phyloP scores from a whole-genome alignment of 108 stramenopile species.

The Cyclotella sp. region DNA sequence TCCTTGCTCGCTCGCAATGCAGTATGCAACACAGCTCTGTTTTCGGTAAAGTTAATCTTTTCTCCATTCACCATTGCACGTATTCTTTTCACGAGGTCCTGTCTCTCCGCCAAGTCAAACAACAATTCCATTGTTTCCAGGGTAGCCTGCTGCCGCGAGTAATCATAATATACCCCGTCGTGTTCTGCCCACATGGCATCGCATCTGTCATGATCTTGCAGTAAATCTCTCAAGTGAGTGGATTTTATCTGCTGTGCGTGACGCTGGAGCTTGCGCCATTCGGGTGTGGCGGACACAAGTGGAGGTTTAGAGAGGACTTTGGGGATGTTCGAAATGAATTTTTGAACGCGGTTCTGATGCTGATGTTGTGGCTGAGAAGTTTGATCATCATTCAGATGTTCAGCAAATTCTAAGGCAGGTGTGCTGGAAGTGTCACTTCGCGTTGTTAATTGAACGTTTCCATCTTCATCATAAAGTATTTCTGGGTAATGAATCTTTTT shows the following conservation, averaged over 20 bases:
- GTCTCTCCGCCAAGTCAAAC: slow-evolving; percentile 74
- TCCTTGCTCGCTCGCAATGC: slow-evolving; percentile 89
- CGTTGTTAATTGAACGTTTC: slow-evolving; percentile 6
- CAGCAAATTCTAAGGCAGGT: slow-evolving; percentile 3
- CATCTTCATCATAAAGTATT: slow-evolving; percentile 14
- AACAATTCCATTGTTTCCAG: slow-evolving; percentile 83
- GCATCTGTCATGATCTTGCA: slow-evolving; percentile 73
- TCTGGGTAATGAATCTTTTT: slow-evolving; percentile 29
- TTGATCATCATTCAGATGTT: slow-evolving; percentile 8
- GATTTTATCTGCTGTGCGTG: slow-evolving; percentile 60
- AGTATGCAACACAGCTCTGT: slow-evolving; percentile 96
- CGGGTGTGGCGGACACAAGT: slow-evolving; percentile 69
- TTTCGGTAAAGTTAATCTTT: slow-evolving; percentile 97
- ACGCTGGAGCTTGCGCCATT: slow-evolving; percentile 79
- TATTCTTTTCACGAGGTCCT: slow-evolving; percentile 75
- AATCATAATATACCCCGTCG: slow-evolving; percentile 92
- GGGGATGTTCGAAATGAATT: slow-evolving; percentile 19
- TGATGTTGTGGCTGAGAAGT: slow-evolving; percentile 7
- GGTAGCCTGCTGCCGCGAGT: slow-evolving; percentile 82
- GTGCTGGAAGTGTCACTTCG: neutral
- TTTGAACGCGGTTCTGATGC: neutral
- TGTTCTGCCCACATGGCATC: slow-evolving; percentile 80
- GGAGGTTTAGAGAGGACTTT: slow-evolving; percentile 18
- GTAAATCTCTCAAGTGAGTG: slow-evolving; percentile 77
- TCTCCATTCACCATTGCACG: slow-evolving; percentile 91